These are phyloP conservation scores for Holtermanniella nyarrowii DNA, from an alignment of 768 basidiomycete genomes.

Conservation along the genomic window DNA sequence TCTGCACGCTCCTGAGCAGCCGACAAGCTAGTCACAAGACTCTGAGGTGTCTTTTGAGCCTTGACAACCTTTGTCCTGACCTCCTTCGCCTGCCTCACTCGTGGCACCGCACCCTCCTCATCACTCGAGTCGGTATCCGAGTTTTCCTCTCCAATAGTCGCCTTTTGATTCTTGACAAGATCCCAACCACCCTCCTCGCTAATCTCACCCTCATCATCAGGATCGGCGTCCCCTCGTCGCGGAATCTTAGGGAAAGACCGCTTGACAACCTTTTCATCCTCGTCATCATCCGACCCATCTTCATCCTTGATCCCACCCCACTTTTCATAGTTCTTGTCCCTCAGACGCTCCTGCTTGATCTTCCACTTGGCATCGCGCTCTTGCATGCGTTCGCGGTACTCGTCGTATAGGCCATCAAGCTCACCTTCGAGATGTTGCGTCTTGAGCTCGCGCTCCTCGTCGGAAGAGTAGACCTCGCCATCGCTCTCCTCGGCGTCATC, in stretches of 20 bases:
- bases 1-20: constrained; percentile 36
- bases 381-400: constrained; percentile 66
- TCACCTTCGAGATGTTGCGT: constrained; percentile 64
- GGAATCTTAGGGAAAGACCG: constrained; percentile 43
- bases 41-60: constrained; percentile 10
- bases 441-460: constrained; percentile 54
- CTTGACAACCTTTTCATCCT: constrained; percentile 45
- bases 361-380: constrained; percentile 82
- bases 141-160: constrained; percentile 28
- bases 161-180: constrained; percentile 30
- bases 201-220: constrained; percentile 50
- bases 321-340: constrained; percentile 61
- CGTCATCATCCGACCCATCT: constrained; percentile 33
- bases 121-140: constrained; percentile 42
- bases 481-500: constrained; percentile 46
- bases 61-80: constrained; percentile 8
- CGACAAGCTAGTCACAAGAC: constrained; percentile 48
- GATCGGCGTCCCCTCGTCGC: constrained; percentile 37
- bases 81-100: constrained; percentile 13
- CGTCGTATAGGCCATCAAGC: constrained; percentile 77
- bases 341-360: constrained; percentile 64
- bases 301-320: constrained; percentile 62
- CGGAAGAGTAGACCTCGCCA: constrained; percentile 45
- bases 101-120: constrained; percentile 47
- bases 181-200: constrained; percentile 44